Evolutionary conservation across 2,329 filamentous ascomycete species (phyloP), one percentile per base, ranked within the genome.

Genomic region (Venturia pyrina): DNA sequence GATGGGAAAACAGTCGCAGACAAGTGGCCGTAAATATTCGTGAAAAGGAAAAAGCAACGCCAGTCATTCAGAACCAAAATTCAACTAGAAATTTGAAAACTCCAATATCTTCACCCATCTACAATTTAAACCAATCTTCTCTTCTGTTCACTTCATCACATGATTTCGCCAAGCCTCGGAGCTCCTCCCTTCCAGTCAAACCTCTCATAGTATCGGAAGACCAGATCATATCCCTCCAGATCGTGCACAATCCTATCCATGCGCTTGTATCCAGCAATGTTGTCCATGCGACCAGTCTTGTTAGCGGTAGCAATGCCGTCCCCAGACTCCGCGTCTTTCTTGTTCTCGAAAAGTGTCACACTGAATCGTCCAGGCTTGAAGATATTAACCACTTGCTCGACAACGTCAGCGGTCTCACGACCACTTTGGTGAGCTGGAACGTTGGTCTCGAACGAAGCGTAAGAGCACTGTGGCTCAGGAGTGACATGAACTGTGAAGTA

Each of bases 401-500:
- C 89, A 67, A 98, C 89, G 69, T 96, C 93, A 34, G 87, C 87
- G 0, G 93, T 97, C 75, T 93, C 89, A 68, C 93, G 89, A 19
- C 93, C 93, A 66, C 86, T 91, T 79, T 96, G 91, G 5, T 87
- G 88, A 34, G 91, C 89, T 1, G 95, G 95, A 4, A 99, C 93
- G 71, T 98, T 99, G 70, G 95, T 98, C 82, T 99, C 95, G 74
- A 99, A 99, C 1, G 92, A 97, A 44, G 95, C 95, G 76, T 96
- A 99, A 5, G 93, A 97, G 81, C 93, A 99, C 73, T 96, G 87
- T 17, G 93, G 91, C 82, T 99, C 95, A 0, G 95, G 95, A 0
- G 95, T 99, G 70, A 99, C 95, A 74, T 99, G 95, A 32, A 99
- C 95, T 0, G 93, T 99, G 79, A 97, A 99, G 80, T 99, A 99